These are phyloP conservation scores for Ustilago lituana DNA, from an alignment of 1,284 basidiomycete genomes.

Conservation along the genomic window DNA sequence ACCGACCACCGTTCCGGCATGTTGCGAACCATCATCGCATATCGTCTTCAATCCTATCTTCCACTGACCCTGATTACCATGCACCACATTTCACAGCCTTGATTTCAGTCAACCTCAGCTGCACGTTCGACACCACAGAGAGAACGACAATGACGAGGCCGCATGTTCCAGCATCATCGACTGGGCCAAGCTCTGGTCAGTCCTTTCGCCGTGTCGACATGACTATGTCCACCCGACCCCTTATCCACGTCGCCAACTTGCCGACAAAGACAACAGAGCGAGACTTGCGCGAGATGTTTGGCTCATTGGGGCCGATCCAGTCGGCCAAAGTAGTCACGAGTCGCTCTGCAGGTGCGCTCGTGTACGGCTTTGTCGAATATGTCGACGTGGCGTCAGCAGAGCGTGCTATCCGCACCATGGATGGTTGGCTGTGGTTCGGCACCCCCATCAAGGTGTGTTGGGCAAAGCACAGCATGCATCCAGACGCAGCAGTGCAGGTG, in stretches of 20 bases:
- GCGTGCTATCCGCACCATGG: conserved; percentile 93
- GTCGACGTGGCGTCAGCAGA: conserved; percentile 93
- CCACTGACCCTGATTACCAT: too few relatives aligned
- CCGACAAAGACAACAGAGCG: conserved; percentile 80
- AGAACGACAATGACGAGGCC: conserved; percentile 27
- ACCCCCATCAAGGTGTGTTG: conserved; percentile 71
- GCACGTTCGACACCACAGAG: too few relatives aligned
- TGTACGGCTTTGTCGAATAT: conserved; percentile 98
- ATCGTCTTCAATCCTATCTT: too few relatives aligned
- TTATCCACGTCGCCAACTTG: conserved; percentile 71
- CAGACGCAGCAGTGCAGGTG: conserved; percentile 13
- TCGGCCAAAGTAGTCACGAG: conserved; percentile 96
- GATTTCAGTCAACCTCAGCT: too few relatives aligned
- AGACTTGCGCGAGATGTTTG: conserved; percentile 92
- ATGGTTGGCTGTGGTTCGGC: conserved; percentile 97
- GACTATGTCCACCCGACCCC: conserved; percentile 21
- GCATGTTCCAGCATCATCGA: neutral
- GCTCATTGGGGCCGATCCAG: conserved; percentile 91
- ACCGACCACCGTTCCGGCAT: too few relatives aligned
- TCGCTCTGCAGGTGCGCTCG: conserved; percentile 82
- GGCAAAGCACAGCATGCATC: conserved; percentile 54
- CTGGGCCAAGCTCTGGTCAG: conserved; percentile 5
- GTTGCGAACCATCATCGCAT: too few relatives aligned
- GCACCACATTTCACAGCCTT: too few relatives aligned
- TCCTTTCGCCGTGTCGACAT: conserved; percentile 15